phyloP scores from a whole-genome alignment of 176 grass and related monocot species.

The Carex cristatella region DNA sequence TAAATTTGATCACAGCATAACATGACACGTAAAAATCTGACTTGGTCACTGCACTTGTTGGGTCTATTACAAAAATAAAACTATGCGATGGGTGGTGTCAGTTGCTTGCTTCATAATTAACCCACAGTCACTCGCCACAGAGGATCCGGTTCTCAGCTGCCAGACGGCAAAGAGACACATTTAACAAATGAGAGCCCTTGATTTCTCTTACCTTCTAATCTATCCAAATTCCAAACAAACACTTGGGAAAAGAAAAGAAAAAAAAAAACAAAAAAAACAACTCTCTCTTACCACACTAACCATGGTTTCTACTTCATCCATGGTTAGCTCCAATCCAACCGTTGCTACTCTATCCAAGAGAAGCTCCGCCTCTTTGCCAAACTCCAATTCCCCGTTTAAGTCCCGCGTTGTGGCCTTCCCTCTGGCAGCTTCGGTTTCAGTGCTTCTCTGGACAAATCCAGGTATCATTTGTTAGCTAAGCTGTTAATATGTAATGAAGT shows the following conservation, averaged over 20 bases:
- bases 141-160: neutral
- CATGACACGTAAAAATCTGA: no score
- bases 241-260: neutral
- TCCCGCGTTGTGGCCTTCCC: constrained; percentile 32
- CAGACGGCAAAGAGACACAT: neutral
- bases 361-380: neutral
- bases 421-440: constrained; percentile 40
- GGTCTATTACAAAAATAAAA: neutral
- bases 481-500: neutral
- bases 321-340: constrained; percentile 6
- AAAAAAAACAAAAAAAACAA: neutral
- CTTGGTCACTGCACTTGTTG: no score
- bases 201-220: constrained; percentile 15
- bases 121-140: neutral
- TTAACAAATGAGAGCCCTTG: neutral
- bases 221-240: neutral
- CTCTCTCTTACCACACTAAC: neutral
- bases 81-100: neutral
- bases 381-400: neutral
- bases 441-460: constrained; percentile 59
- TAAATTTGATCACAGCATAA: no score
- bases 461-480: constrained; percentile 19
- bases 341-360: constrained; percentile 6
- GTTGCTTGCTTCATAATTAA: neutral
- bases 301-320: constrained; percentile 23